Percentiles rank a stretch among this genome's conserved stretches.
Conservation (phyloP, 495 filamentous ascomycete genomes). For the Glarea lozoyensis region DNA sequence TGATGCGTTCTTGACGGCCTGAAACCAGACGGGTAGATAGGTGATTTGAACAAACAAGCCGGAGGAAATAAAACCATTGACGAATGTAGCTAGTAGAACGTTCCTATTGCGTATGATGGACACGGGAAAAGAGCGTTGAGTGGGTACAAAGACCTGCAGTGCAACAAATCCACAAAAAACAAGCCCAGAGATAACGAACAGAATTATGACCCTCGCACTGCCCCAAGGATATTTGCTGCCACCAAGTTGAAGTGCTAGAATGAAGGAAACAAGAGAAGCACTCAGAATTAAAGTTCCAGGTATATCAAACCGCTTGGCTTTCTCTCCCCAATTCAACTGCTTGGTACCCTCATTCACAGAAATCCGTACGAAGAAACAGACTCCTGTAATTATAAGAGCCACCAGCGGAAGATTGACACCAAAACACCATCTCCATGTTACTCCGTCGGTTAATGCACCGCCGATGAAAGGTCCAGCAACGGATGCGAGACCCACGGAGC, state of each 20-base stretch:
- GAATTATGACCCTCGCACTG: constrained; percentile 54
- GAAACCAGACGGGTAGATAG: neutral
- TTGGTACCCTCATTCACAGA: constrained; percentile 25
- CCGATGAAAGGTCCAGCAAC: constrained; percentile 49
- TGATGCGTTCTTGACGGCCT: neutral
- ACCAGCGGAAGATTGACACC: constrained; percentile 50
- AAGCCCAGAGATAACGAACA: constrained; percentile 44
- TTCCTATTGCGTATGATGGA: neutral
- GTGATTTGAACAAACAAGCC: neutral
- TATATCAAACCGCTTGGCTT: neutral
- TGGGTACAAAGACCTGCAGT: neutral
- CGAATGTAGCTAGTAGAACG: neutral
- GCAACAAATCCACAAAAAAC: neutral
- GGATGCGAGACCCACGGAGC: constrained; percentile 13
- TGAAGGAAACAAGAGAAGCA: constrained; percentile 49
- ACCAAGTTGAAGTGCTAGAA: constrained; percentile 84
- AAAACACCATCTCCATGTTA: constrained; percentile 56
- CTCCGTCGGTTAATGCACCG: constrained; percentile 45
- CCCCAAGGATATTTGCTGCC: constrained; percentile 61
- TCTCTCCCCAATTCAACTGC: neutral
- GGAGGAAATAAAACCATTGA: neutral
- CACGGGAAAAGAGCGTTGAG: neutral
- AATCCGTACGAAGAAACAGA: constrained; percentile 31
- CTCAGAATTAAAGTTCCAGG: neutral
- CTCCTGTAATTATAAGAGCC: neutral